Base-by-base conservation (phyloP, 2,329 filamentous ascomycete species). In the Arthrobotrys musiformis region DNA sequence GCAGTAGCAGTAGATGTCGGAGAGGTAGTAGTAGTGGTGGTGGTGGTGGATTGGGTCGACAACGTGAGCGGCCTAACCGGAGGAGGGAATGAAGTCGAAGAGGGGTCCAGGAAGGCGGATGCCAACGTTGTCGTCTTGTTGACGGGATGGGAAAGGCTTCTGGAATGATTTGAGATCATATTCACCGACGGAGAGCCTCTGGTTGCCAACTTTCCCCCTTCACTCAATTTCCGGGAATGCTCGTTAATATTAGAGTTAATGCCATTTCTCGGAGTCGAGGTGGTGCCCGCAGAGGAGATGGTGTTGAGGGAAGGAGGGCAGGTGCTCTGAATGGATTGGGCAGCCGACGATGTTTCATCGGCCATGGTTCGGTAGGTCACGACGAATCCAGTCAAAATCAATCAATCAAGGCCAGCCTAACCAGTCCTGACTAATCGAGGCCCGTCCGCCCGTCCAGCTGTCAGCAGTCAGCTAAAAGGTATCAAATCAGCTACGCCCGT, bases 321-420 rank as follows among this genome's bases (percentile, higher is more conserved):
- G 24, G 64, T 50, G 72, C 72, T 76, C 58, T 61, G 63, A 75
- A 75, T 63, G 70, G 70, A 40, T 63, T 46, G 72, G 60, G 48
- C 64, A 70, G 72, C 64, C 72, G 72, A 70, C 64, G 72, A 70
- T 58, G 72, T 76, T 70, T 76, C 72, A 76, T 67, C 66, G 58
- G 72, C 52, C 72, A 76, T 76, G 63, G 44, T 62, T 58, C 19
- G 54, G 54, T 58, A 37, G 54, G 46, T 56, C 42, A 44, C 52
- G 67, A 54, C 42, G 62, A 50, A 52, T 62, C 54, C 42, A 35
- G 11, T 35, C 11, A 35, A 35, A 6, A 6, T n/a, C n/a, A n/a
- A n/a, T n/a, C 40, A 37, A 13, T 37, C 33, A 37, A 42, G 40
- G 15, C 40, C 9, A 5, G 40, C 9, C 40, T 2, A 7, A 6